These are phyloP conservation scores for Paracorniculantispora psalliotae DNA, from an alignment of 2,329 filamentous ascomycete genomes.

Conservation along the genomic window DNA sequence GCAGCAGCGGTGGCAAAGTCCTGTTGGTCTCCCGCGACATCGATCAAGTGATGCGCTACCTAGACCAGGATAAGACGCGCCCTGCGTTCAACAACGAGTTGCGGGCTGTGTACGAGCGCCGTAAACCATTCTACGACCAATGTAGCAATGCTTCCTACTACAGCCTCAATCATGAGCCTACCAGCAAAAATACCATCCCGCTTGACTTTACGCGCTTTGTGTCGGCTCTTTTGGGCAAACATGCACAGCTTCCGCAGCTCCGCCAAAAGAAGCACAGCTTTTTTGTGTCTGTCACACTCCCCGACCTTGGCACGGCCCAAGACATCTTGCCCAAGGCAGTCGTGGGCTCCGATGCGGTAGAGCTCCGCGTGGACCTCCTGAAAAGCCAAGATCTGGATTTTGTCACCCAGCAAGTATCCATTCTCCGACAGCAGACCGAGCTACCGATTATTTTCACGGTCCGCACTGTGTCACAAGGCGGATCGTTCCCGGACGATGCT, in stretches of 20 bases:
- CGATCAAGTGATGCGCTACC: slow-evolving; percentile 79
- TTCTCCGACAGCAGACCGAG: slow-evolving; percentile 65
- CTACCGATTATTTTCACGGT: slow-evolving; percentile 91
- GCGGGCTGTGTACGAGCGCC: slow-evolving; percentile 80
- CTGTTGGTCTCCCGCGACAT: slow-evolving; percentile 85
- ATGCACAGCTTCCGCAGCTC: slow-evolving; percentile 42
- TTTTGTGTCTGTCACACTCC: slow-evolving; percentile 86
- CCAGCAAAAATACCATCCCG: slow-evolving; percentile 24
- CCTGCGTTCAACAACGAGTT: slow-evolving; percentile 93
- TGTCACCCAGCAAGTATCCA: slow-evolving; percentile 73
- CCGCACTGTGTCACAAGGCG: slow-evolving; percentile 79
- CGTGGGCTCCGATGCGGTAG: slow-evolving; percentile 86
- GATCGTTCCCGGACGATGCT: slow-evolving; percentile 75
- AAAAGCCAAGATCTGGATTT: slow-evolving; percentile 72
- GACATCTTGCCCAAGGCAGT: slow-evolving; percentile 66
- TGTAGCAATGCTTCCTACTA: slow-evolving; percentile 95
- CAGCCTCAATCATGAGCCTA: slow-evolving; percentile 57
- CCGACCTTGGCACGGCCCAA: slow-evolving; percentile 60
- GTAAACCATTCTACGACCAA: slow-evolving; percentile 83
- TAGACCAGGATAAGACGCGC: slow-evolving; percentile 81
- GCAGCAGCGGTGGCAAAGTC: slow-evolving; percentile 73
- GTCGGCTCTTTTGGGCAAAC: slow-evolving; percentile 33
- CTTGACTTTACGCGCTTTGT: slow-evolving; percentile 34
- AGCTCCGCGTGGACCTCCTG: slow-evolving; percentile 87
- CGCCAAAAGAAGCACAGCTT: slow-evolving; percentile 66